Conservation (phyloP, 169 alveolate genomes). For the Amoebophrya sp. region DNA sequence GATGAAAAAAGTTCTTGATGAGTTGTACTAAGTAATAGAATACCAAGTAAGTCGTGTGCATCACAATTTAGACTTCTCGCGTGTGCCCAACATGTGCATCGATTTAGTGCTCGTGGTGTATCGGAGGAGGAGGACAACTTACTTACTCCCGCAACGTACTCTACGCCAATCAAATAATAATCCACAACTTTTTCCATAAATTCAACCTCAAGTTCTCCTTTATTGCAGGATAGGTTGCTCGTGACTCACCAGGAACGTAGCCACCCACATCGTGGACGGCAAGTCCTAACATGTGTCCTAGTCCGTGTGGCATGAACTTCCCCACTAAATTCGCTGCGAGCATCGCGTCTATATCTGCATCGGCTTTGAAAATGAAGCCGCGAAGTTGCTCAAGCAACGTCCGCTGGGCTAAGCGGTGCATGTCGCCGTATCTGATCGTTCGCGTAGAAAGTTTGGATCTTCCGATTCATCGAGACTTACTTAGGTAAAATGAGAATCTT, state of each 20-base stretch:
- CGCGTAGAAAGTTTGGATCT: neutral
- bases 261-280: constrained; percentile 80
- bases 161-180: too few relatives aligned
- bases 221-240: neutral
- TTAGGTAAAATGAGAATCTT: neutral
- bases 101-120: too few relatives aligned
- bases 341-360: neutral
- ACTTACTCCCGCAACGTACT: too few relatives aligned
- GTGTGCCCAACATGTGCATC: too few relatives aligned
- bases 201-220: constrained; percentile 54
- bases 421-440: constrained; percentile 72
- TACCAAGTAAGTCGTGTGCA: too few relatives aligned
- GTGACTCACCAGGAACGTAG: constrained; percentile 56
- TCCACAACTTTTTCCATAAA: too few relatives aligned
- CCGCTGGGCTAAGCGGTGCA: constrained; percentile 73
- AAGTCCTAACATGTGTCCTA: constrained; percentile 76
- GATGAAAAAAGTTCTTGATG: too few relatives aligned
- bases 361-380: constrained; percentile 23
- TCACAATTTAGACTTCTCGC: too few relatives aligned
- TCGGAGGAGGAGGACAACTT: too few relatives aligned
- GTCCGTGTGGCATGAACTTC: constrained; percentile 74
- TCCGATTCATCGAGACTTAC: neutral
- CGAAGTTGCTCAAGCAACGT: constrained; percentile 56
- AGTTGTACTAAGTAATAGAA: too few relatives aligned
- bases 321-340: constrained; percentile 60